Evolutionary conservation across 179 eudicot species (phyloP).

Genomic region (Beta corolliflora): DNA sequence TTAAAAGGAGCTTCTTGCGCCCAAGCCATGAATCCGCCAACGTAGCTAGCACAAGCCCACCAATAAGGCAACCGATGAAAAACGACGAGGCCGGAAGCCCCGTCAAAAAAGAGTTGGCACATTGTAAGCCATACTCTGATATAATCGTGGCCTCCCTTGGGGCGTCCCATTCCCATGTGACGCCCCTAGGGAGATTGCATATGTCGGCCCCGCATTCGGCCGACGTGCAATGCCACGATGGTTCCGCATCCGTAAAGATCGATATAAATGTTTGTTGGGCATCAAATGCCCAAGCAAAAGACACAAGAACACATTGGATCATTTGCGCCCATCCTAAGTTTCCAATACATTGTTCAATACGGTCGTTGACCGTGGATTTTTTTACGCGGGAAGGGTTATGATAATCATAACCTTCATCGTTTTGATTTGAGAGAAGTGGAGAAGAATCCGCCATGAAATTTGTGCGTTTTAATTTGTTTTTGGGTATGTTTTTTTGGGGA

Average conservation of each 20-base stretch:
- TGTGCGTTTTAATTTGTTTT: background rate
- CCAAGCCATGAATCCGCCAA: slow-evolving; percentile 69
- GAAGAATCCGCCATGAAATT: slow-evolving; percentile 7
- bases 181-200: slow-evolving; percentile 33
- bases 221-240: slow-evolving; percentile 52
- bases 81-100: slow-evolving; percentile 75
- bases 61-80: slow-evolving; percentile 59
- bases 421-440: slow-evolving; percentile 1
- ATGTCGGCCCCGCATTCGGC: slow-evolving; percentile 27
- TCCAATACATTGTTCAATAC: slow-evolving; percentile 57
- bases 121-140: slow-evolving; percentile 59
- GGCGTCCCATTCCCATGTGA: slow-evolving; percentile 54
- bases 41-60: slow-evolving; percentile 56
- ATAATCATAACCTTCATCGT: background rate
- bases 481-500: background rate
- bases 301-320: slow-evolving; percentile 50
- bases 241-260: slow-evolving; percentile 66
- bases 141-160: slow-evolving; percentile 42
- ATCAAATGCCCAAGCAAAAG: slow-evolving; percentile 66
- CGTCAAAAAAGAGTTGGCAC: slow-evolving; percentile 42
- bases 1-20: slow-evolving; percentile 50
- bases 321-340: slow-evolving; percentile 58
- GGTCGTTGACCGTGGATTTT: slow-evolving; percentile 40
- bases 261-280: slow-evolving; percentile 83
- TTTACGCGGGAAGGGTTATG: background rate